Base-by-base conservation (phyloP, 306 rosid genomes). In the Hylodesmum podocarpum region DNA sequence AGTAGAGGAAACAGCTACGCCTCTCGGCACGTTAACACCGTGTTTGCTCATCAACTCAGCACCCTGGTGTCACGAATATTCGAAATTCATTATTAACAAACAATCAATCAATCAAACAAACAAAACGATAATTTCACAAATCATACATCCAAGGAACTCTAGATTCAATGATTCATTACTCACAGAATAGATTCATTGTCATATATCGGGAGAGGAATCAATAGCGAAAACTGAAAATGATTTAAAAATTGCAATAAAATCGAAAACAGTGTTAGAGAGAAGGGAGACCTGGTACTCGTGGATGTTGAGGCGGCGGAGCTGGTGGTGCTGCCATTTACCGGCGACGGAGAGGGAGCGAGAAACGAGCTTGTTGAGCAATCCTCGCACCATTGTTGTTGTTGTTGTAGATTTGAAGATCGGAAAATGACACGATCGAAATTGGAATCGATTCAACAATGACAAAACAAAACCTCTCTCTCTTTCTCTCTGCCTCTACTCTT, bases 241-340 rank as follows among this genome's bases (percentile, higher is more conserved):
- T 58, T 43, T 10, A 58, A 4, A 19, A 70, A 44, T 46, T 2
- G 62, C 5, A 44, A 66, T 40, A 0, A 55, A 1, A 71, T 13
- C 27, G 7, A 44, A 6, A 59, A 61, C 16, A 3, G 16, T 13
- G 34, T 8, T 0, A 1, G 47, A 2, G 9, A 4, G 39, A 22
- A 7, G 21, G 21, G 40, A 21, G 21, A 96, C 98, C 99, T 96
- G 99, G 70, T 91, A 96, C 85, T 96, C 99, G 80, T 95, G 99
- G 81, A 95, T 83, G 88, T 92, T 92, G 84, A 95, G 99, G 80
- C 97, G 97, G 84, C 99, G 99, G 87, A 95, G 97, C 86, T 95
- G 99, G 73, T 96, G 89, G 51, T 88, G 96, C 85, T 92, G 99
- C 94, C 94, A 92, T 77, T 86, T 90, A 3, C 97, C 99, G 68